Conservation (phyloP, 2,329 filamentous ascomycete species). For the Fusarium gaditjirri region DNA sequence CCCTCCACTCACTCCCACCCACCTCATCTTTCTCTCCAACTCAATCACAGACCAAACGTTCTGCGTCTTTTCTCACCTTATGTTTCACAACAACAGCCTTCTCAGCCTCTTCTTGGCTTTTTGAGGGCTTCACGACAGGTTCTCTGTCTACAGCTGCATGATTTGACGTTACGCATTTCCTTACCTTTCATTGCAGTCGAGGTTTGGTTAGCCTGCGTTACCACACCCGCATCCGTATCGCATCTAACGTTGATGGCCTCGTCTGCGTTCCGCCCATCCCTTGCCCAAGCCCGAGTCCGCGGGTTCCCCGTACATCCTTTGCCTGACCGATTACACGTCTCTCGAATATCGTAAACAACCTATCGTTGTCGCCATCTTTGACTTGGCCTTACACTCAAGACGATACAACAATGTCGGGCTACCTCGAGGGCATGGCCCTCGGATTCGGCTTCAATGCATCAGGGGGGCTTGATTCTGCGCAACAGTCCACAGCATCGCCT, state of each 20-base stretch:
- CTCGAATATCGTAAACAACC: constrained; percentile 5
- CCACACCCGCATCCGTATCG: constrained; percentile 1
- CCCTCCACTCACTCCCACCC: not conserved
- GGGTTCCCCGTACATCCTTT: constrained; percentile 22
- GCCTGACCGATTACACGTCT: constrained; percentile 14
- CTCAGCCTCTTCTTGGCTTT: constrained; percentile 31
- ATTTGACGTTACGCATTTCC: not conserved
- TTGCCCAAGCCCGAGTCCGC: constrained; percentile 16
- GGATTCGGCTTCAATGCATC: constrained; percentile 42
- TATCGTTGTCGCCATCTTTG: not conserved
- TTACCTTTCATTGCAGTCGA: not conserved
- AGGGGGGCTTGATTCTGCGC: constrained; percentile 36
- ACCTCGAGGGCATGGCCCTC: constrained; percentile 38
- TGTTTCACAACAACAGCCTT: constrained; percentile 36
- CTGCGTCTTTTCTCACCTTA: constrained; percentile 19
- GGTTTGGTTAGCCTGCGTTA: constrained; percentile 5
- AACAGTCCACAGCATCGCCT: constrained; percentile 39
- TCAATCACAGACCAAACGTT: constrained; percentile 26
- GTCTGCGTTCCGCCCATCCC: constrained; percentile 7
- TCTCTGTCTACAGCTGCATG: constrained; percentile 22
- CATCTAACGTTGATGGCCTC: constrained; percentile 28
- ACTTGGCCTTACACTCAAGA: not conserved
- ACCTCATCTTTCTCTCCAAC: not conserved
- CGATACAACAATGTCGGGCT: constrained; percentile 38
- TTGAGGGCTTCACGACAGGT: constrained; percentile 14